A percentile compares a stretch with the other conserved stretches of the same genome.
phyloP scores from a whole-genome alignment of 169 alveolate species.

The Babesia sp. region DNA sequence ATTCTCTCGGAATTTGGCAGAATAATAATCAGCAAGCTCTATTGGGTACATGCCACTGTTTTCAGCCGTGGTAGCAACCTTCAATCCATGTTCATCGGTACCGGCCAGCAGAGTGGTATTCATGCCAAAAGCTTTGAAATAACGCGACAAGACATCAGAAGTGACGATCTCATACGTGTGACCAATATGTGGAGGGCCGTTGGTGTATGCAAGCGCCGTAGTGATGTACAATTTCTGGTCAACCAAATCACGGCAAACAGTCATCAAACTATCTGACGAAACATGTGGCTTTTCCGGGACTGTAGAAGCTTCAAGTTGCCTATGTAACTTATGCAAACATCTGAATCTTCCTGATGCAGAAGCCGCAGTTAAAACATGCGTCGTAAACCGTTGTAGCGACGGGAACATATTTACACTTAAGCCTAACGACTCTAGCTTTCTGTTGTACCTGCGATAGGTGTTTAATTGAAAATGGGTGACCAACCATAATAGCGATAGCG shows the following conservation, averaged over 20 bases:
- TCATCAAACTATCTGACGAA: background rate
- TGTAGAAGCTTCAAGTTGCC: background rate
- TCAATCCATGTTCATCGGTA: slow-evolving; percentile 92
- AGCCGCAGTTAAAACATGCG: background rate
- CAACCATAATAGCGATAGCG: slow-evolving; percentile 19
- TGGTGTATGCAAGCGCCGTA: slow-evolving; percentile 91
- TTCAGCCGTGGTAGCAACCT: slow-evolving; percentile 87
- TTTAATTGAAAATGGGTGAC: background rate
- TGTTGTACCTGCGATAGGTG: slow-evolving; percentile 1
- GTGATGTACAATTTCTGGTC: slow-evolving; percentile 78
- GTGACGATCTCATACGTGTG: slow-evolving; percentile 84
- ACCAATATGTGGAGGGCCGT: slow-evolving; percentile 93
- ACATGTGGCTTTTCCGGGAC: background rate
- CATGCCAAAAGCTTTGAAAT: slow-evolving; percentile 78
- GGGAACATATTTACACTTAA: slow-evolving; percentile 5
- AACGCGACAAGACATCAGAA: slow-evolving; percentile 80
- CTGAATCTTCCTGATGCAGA: background rate
- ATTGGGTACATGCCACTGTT: slow-evolving; percentile 77
- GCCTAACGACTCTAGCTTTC: background rate
- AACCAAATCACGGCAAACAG: slow-evolving; percentile 1
- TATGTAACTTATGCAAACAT: slow-evolving; percentile 6
- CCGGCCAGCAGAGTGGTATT: slow-evolving; percentile 85
- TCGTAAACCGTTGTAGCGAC: background rate
- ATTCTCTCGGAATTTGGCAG: slow-evolving; percentile 61
- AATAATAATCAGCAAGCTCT: slow-evolving; percentile 82